phyloP scores from a whole-genome alignment of 1,284 basidiomycete species.

The Ceratobasidium sp. region DNA sequence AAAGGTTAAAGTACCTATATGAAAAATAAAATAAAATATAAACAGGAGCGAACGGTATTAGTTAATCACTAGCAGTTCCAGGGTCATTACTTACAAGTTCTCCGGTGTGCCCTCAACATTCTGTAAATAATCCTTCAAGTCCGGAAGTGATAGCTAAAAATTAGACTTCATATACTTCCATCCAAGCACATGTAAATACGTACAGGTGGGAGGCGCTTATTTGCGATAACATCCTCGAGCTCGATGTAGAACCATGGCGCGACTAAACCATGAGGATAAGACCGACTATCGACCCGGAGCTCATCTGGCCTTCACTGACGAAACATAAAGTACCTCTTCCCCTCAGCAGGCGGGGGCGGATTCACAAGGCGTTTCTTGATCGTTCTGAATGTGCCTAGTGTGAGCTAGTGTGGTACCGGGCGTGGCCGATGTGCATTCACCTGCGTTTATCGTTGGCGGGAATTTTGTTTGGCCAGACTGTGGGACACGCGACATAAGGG shows the following conservation, averaged over 20 bases:
- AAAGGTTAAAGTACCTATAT: slow-evolving; percentile 44
- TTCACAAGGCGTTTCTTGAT: slow-evolving; percentile 19
- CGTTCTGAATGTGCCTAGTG: slow-evolving; percentile 19
- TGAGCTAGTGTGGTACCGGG: slow-evolving; percentile 29
- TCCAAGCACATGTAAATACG: background rate
- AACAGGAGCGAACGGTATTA: background rate
- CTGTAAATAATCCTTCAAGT: slow-evolving; percentile 45
- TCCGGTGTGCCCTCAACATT: slow-evolving; percentile 37
- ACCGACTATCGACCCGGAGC: background rate
- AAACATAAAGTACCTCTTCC: slow-evolving; percentile 21
- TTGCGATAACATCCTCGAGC: slow-evolving; percentile 37
- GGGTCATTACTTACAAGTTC: slow-evolving; percentile 38
- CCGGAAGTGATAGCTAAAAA: slow-evolving; percentile 14
- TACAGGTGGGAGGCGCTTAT: slow-evolving; percentile 35
- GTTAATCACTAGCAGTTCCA: background rate
- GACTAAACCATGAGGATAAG: background rate
- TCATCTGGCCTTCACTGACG: background rate
- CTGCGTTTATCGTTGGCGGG: background rate
- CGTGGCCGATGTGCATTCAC: background rate
- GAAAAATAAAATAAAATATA: background rate
- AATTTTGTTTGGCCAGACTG: too few species aligned
- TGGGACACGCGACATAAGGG: background rate
- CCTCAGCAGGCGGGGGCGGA: slow-evolving; percentile 20
- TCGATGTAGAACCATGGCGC: slow-evolving; percentile 9
- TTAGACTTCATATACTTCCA: background rate